Conservation (phyloP, 106 monocot genomes). For the Platanthera guangdongensis region DNA sequence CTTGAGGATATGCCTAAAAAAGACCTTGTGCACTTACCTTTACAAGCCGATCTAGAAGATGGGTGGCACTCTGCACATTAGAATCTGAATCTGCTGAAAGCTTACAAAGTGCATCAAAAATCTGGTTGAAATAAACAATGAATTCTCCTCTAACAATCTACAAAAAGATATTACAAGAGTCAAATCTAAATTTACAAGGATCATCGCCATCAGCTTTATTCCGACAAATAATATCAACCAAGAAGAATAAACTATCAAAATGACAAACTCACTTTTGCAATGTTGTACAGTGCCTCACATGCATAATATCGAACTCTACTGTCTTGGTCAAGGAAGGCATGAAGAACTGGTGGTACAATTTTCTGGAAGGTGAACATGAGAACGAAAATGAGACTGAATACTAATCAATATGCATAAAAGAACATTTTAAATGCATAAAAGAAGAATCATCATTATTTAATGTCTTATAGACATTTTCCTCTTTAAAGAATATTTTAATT, state of each 20-base stretch:
- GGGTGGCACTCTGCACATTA: conserved; percentile 98
- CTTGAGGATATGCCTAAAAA: background rate
- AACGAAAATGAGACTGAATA: background rate
- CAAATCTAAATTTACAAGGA: background rate
- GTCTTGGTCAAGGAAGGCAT: conserved; percentile 84
- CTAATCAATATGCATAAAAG: background rate
- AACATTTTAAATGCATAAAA: too few relatives aligned
- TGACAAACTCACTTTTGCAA: conserved; percentile 70
- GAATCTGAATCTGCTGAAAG: conserved; percentile 89
- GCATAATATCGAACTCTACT: conserved; percentile 98
- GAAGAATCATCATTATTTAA: too few relatives aligned
- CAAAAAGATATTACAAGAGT: background rate
- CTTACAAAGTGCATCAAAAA: conserved; percentile 99
- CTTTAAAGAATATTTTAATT: too few relatives aligned
- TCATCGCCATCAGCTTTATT: background rate
- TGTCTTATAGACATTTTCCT: too few relatives aligned
- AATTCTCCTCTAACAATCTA: conserved; percentile 99
- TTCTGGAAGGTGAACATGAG: conserved; percentile 30
- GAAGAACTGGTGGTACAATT: conserved; percentile 91
- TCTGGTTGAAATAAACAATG: conserved; percentile 89
- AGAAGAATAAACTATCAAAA: background rate
- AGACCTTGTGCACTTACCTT: conserved; percentile 39
- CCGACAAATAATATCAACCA: background rate
- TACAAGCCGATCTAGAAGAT: conserved; percentile 90
- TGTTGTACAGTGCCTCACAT: conserved; percentile 99